Base-by-base conservation (phyloP, 148 eudicot species). In the Amaranthus hypochondriacus region DNA sequence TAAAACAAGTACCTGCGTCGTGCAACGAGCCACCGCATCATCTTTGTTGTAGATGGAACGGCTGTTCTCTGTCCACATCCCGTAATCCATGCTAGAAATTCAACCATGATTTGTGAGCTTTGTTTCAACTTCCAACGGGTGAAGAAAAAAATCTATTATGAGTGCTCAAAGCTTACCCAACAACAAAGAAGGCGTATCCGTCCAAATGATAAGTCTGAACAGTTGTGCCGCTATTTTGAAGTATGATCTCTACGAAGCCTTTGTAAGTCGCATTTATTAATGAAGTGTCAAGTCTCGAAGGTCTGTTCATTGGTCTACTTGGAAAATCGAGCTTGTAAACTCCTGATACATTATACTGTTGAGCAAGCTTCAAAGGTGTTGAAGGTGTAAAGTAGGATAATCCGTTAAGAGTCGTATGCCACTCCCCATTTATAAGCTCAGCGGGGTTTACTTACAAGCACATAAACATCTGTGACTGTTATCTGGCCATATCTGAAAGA, bases 1-100 rank as follows among this genome's bases (percentile, higher is more conserved):
- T 52, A 48, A 7, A 76, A 70, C 66, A 46, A 63, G 73, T 68
- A 56, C 69, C 91, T 92, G 98, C 58, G 90, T 89, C 69, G 96
- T 92, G 87, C 87, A 84, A 60, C 98, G 97, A 76, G 98, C 98
- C 75, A 95, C 96, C 57, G 96, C 97, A 72, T 95, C 98, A 86
- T 92, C 85, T 84, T 87, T 92, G 88, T 95, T 95, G 85, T 95
- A 95, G 48, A 79, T 82, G 39, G 79, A 70, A 79, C 98, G 83
- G 79, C 98, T 95, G 76, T 89, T 86, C 81, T 92, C 98, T 2
- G 93, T 90, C 98, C 98, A 95, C 10, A 80, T 84, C 65, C 98
- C 97, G 51, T 71, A 87, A 82, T 95, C 97, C 98, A 95, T 95
- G 68, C 98, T 95, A 54, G 50, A 69, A 79, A 79, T 69, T 68